Evolutionary conservation across 306 rosid genomes (phyloP).

Genomic region (Comarum palustre): DNA sequence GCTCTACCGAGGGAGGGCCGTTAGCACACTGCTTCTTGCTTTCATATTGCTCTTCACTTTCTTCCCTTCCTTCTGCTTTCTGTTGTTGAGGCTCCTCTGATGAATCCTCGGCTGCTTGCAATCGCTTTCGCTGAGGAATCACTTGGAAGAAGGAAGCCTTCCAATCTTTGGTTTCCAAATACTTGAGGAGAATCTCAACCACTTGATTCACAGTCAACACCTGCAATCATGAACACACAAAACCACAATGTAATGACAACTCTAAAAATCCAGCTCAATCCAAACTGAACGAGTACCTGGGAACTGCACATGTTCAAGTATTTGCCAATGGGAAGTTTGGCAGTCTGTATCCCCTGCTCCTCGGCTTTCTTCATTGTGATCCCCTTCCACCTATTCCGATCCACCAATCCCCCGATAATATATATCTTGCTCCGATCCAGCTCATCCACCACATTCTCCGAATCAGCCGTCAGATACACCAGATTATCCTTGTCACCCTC

Average conservation of each 20-base stretch:
- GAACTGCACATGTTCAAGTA: constrained; percentile 87
- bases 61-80: constrained; percentile 31
- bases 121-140: constrained; percentile 81
- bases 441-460: constrained; percentile 76
- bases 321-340: constrained; percentile 77
- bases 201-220: constrained; percentile 97
- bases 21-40: constrained; percentile 32
- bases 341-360: constrained; percentile 87
- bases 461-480: constrained; percentile 85
- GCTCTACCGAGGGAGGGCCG: constrained; percentile 20
- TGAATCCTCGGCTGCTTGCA: constrained; percentile 33
- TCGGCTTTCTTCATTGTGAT: constrained; percentile 80
- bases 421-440: constrained; percentile 71
- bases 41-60: constrained; percentile 25
- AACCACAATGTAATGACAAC: not conserved
- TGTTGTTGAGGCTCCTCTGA: constrained; percentile 36
- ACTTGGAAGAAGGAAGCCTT: constrained; percentile 70
- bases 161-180: constrained; percentile 80
- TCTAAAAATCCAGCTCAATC: not conserved
- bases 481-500: constrained; percentile 57
- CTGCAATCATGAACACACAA: constrained; percentile 40
- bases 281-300: constrained; percentile 48
- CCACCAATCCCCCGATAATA: constrained; percentile 85
- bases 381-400: constrained; percentile 91
- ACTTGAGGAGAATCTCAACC: constrained; percentile 56